Percentiles rank a stretch among this genome's conserved stretches.
Conservation (phyloP, 2,329 filamentous ascomycete species). For the Calonectria hongkongensis region DNA sequence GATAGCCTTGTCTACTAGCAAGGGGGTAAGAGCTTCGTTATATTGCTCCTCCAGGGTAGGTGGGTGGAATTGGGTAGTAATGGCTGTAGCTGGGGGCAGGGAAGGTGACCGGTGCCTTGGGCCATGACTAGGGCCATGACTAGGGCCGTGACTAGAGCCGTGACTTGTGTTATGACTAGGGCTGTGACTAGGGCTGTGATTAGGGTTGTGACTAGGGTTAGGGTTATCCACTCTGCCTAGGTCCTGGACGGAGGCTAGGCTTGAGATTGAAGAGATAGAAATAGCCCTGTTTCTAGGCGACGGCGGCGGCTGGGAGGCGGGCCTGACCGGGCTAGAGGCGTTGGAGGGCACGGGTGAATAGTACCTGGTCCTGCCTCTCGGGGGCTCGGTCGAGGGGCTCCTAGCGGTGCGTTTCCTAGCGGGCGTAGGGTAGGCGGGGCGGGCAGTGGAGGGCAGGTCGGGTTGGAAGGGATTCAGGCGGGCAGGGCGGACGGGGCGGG, state of each 20-base stretch:
- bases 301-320: background rate
- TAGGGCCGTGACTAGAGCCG: too few relatives aligned
- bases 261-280: background rate
- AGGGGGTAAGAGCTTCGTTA: background rate
- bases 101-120: background rate
- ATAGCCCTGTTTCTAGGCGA: slow-evolving; percentile 1
- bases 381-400: background rate
- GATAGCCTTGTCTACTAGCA: background rate
- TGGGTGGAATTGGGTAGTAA: background rate
- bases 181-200: too few relatives aligned
- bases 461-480: background rate
- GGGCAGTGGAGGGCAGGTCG: background rate
- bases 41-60: slow-evolving; percentile 9
- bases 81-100: background rate
- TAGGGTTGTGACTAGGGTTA: background rate
- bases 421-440: background rate
- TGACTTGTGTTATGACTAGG: background rate
- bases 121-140: background rate
- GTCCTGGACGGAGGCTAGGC: background rate
- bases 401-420: slow-evolving; percentile 7
- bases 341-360: background rate
- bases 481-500: too few relatives aligned
- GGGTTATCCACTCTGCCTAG: background rate
- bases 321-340: background rate
- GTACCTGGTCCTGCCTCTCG: background rate